These are phyloP conservation scores for Paecilomyces formosus DNA, from an alignment of 2,329 filamentous ascomycete genomes.

Conservation along the genomic window DNA sequence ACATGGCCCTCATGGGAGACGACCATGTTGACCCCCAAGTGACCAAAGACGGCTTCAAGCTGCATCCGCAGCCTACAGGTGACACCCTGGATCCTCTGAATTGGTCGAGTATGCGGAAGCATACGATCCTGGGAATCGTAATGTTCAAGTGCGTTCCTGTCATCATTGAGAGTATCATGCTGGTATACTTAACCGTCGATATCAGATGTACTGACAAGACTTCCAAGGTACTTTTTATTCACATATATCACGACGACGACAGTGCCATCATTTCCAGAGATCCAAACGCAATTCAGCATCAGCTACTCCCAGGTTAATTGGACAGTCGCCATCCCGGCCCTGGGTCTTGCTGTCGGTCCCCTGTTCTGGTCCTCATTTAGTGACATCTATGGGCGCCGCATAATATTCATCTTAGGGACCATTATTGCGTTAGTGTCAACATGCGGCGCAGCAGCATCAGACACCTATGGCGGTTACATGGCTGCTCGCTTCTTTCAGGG, in stretches of 20 bases:
- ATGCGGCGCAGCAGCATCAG: constrained; percentile 34
- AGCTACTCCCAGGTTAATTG: constrained; percentile 45
- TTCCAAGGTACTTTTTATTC: constrained; percentile 47
- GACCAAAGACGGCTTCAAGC: constrained; percentile 19
- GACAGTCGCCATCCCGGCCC: constrained; percentile 47
- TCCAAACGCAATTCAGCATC: constrained; percentile 42
- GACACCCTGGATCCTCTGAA: constrained; percentile 50
- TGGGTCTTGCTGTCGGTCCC: constrained; percentile 47
- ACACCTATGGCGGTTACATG: constrained; percentile 46
- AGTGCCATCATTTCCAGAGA: constrained; percentile 45
- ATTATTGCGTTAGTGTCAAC: constrained; percentile 36
- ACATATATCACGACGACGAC: constrained; percentile 53
- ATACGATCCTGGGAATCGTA: constrained; percentile 44
- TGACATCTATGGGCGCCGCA: constrained; percentile 47
- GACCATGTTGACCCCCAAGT: constrained; percentile 7
- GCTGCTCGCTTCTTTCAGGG: constrained; percentile 53
- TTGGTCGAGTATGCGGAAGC: constrained; percentile 43
- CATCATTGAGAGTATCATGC: background rate
- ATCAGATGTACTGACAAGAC: constrained; percentile 1
- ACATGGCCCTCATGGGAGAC: constrained; percentile 1
- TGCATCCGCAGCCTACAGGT: constrained; percentile 36
- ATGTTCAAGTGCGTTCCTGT: constrained; percentile 41
- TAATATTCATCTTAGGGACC: constrained; percentile 42
- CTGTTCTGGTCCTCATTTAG: constrained; percentile 44
- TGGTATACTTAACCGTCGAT: background rate